Evolutionary conservation across 257 asterid genomes (phyloP).

Genomic region (Pogostemon cablin): DNA sequence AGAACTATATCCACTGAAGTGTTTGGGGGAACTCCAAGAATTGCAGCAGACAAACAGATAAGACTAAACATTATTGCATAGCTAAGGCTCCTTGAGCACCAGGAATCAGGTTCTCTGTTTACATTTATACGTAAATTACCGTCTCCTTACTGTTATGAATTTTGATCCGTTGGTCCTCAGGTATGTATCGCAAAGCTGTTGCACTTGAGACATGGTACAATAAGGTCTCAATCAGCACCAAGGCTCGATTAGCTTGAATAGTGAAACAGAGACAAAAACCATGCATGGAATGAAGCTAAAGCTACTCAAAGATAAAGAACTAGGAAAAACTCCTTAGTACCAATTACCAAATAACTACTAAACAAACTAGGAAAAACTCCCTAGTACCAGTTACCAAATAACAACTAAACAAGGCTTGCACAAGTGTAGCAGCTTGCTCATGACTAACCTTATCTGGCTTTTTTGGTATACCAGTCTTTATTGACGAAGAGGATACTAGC

Average conservation of each 20-base stretch:
- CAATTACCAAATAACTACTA: constrained; percentile 54
- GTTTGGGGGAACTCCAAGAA: constrained; percentile 47
- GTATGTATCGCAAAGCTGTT: too few species aligned
- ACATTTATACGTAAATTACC: background rate
- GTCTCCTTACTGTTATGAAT: background rate
- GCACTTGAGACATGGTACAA: background rate
- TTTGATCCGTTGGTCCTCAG: background rate
- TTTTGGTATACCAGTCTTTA: constrained; percentile 31
- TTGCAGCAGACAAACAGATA: constrained; percentile 1
- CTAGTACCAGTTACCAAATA: constrained; percentile 43
- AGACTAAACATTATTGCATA: background rate
- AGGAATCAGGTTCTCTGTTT: constrained; percentile 8
- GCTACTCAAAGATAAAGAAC: background rate
- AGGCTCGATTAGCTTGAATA: background rate
- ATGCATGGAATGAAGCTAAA: background rate
- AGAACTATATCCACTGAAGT: constrained; percentile 36
- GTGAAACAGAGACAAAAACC: background rate
- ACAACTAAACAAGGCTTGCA: constrained; percentile 58
- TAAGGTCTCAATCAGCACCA: background rate
- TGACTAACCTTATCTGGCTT: constrained; percentile 41
- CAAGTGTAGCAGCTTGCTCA: constrained; percentile 58
- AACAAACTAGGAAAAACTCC: constrained; percentile 26
- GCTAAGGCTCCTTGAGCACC: background rate
- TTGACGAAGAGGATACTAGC: constrained; percentile 31
- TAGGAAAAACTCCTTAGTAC: constrained; percentile 1